phyloP scores from a whole-genome alignment of 2,329 filamentous ascomycete genomes.

The Paracoccidioides brasiliensis region DNA sequence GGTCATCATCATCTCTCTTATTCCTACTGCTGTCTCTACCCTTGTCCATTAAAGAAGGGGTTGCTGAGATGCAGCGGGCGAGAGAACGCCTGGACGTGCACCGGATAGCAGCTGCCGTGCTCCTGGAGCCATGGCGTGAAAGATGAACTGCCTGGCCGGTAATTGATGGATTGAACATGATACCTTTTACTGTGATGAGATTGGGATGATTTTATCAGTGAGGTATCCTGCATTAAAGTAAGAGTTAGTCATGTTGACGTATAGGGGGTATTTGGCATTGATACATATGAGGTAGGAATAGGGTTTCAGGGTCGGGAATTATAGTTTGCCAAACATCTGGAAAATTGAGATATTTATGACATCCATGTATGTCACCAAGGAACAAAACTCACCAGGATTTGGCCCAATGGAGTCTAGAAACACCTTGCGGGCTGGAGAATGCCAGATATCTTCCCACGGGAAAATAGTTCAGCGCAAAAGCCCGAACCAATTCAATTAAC shows the following conservation, averaged over 20 bases:
- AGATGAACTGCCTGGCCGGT: slow-evolving; percentile 18
- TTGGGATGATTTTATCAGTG: background rate
- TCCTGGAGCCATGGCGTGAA: slow-evolving; percentile 10
- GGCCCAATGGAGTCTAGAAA: too few species aligned
- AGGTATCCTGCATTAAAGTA: background rate
- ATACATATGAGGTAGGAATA: background rate
- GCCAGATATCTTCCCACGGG: background rate
- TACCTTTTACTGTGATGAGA: background rate
- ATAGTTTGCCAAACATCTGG: background rate
- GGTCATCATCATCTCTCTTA: background rate
- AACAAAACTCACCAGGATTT: background rate
- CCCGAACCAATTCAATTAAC: background rate
- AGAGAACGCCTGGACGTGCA: slow-evolving; percentile 7
- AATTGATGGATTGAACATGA: slow-evolving; percentile 20
- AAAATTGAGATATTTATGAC: background rate
- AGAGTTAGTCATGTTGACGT: background rate
- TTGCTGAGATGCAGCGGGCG: slow-evolving; percentile 1
- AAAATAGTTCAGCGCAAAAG: background rate
- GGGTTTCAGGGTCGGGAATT: background rate
- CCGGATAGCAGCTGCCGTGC: slow-evolving; percentile 7
- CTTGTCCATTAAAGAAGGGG: background rate
- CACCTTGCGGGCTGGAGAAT: too few species aligned
- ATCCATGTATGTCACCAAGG: background rate
- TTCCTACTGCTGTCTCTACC: background rate
- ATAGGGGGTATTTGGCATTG: background rate